Conservation (phyloP, 192 early-diverging fungal species). For the Fimicolochytrium jonesii region DNA sequence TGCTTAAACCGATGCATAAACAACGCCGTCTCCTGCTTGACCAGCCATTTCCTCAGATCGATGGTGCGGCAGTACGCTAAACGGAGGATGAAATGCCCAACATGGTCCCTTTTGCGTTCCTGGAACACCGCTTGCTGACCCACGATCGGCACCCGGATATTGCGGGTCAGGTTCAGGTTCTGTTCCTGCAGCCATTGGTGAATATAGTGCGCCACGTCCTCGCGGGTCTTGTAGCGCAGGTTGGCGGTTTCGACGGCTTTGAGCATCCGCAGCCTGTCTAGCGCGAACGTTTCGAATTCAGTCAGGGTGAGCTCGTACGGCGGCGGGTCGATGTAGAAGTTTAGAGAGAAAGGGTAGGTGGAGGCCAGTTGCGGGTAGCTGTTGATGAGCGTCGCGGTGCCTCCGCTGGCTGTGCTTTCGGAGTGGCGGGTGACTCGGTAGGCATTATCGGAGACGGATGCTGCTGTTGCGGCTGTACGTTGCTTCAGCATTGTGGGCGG, state of each 20-base stretch:
- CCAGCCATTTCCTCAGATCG: conserved; percentile 41
- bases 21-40: conserved; percentile 40
- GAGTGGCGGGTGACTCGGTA: not conserved
- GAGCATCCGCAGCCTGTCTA: conserved; percentile 74
- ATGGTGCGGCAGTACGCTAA: conserved; percentile 46
- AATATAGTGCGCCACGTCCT: conserved; percentile 7
- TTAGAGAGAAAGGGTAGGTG: conserved; percentile 55
- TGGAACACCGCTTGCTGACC: conserved; percentile 9
- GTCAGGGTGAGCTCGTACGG: conserved; percentile 58
- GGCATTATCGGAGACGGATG: not conserved
- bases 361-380: not conserved
- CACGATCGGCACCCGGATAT: conserved; percentile 8
- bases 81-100: conserved; percentile 45
- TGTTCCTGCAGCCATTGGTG: conserved; percentile 2
- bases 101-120: conserved; percentile 42
- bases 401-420: not conserved
- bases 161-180: conserved; percentile 26
- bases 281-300: conserved; percentile 70
- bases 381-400: not conserved
- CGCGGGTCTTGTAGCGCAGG: conserved; percentile 50
- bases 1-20: conserved; percentile 45
- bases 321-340: conserved; percentile 68
- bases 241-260: conserved; percentile 76
- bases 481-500: not conserved
- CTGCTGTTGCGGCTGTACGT: not conserved